These are phyloP conservation scores for Trichoderma arundinaceum DNA, from an alignment of 2,329 filamentous ascomycete species.

Conservation along the genomic window DNA sequence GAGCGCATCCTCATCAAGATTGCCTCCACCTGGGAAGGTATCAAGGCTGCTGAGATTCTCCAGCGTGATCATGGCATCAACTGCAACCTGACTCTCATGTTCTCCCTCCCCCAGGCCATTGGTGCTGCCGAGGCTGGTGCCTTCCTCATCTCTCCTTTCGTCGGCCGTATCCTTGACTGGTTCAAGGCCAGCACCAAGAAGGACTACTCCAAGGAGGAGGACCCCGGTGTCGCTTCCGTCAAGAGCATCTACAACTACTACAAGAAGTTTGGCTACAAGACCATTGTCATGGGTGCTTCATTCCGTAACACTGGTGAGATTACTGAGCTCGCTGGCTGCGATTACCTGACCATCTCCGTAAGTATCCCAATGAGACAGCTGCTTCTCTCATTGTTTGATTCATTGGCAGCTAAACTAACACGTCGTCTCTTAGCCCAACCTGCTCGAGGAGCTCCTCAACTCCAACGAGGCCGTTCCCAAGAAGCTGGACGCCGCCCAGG, in stretches of 20 bases:
- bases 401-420: constrained; percentile 30
- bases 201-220: constrained; percentile 86
- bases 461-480: constrained; percentile 80
- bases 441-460: constrained; percentile 93
- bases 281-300: constrained; percentile 99
- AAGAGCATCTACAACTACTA: constrained; percentile 99
- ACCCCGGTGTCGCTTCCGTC: constrained; percentile 95
- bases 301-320: constrained; percentile 98
- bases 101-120: constrained; percentile 93
- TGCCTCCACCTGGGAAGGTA: constrained; percentile 98
- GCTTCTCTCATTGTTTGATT: constrained; percentile 35
- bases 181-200: constrained; percentile 97
- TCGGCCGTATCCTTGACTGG: constrained; percentile 99
- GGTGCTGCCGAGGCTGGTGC: constrained; percentile 92
- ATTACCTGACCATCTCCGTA: constrained; percentile 98
- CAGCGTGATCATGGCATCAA: constrained; percentile 96
- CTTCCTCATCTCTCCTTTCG: constrained; percentile 98
- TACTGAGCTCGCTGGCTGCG: constrained; percentile 95
- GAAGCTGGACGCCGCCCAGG: constrained; percentile 81
- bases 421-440: constrained; percentile 67
- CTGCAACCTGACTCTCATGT: constrained; percentile 99
- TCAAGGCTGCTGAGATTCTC: constrained; percentile 96
- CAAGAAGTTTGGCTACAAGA: constrained; percentile 99
- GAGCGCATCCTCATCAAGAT: constrained; percentile 98
- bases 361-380: constrained; percentile 40